Base-by-base conservation (phyloP, 2,329 filamentous ascomycete species). In the Stagonosporopsis vannaccii region DNA sequence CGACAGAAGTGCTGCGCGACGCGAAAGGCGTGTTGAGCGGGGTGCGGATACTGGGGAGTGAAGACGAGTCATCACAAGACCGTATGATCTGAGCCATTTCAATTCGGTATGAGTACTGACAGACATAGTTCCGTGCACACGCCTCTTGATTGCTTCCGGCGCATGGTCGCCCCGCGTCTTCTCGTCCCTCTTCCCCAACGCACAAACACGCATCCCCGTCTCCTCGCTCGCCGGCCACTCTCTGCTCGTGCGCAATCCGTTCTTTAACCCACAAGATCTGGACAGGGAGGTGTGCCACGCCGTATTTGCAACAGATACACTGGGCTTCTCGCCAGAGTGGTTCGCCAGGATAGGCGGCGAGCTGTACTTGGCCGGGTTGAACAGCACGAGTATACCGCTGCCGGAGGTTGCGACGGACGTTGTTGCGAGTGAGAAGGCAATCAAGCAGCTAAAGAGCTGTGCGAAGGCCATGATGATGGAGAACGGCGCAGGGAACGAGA, bases 361-460 rank as follows among this genome's bases (percentile, higher is more conserved):
- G 52, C 84, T 94, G 19, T 94, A 91, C 72, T 77, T 94, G 30
- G 88, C 88, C 0, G 90, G 90, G 0, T 71, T 93, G 33, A 93
- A 94, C 69, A 85, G 82, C 32, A 77, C 82, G 0, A 71, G 68
- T 0, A 81, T 90, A 4, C 81, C 85, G 0, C 76, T 94, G 9
- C 90, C 90, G 0, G 74, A 79, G 0, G 63, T 81, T 3, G 81
- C 87, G 0, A 81, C 80, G 0, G 80, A 84, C 40, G 77, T 80
- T 0, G 75, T 77, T 47, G 77, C 84, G n/a, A 78, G 82, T 12
- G 67, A 71, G 1, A 69, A 77, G 12, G 78, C 83, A 9, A 76
- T 89, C 2, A 76, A 77, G 7, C 75, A 78, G 69, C 67, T 90
- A 45, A 81, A 80, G 56, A 67, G 72, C 8, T 80, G 82, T 19